A percentile compares a stretch with the other conserved stretches of the same genome.
Conservation (phyloP, 2,329 filamentous ascomycete genomes). For the Penicillium sp. region DNA sequence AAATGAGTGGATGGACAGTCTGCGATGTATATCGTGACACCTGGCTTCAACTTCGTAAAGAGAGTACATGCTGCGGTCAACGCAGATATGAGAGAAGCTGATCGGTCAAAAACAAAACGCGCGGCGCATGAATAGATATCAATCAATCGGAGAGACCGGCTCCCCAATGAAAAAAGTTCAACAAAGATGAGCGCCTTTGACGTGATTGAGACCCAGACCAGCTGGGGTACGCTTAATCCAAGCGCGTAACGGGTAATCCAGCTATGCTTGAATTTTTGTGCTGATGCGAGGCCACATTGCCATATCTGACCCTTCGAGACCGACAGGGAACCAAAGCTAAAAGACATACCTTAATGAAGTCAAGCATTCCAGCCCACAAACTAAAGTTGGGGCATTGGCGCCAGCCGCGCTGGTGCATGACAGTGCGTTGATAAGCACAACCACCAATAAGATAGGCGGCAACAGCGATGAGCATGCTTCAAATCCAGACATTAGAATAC, state of each 20-base stretch:
- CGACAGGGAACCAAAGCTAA: constrained; percentile 40
- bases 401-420: constrained; percentile 93
- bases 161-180: neutral
- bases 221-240: constrained; percentile 36
- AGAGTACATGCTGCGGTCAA: constrained; percentile 14
- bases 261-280: constrained; percentile 16
- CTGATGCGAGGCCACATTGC: constrained; percentile 21
- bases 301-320: constrained; percentile 29
- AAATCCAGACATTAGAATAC: constrained; percentile 15
- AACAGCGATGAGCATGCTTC: constrained; percentile 65
- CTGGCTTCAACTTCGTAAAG: constrained; percentile 3
- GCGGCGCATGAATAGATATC: neutral
- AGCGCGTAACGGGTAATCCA: constrained; percentile 33
- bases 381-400: constrained; percentile 91
- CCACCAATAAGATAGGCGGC: constrained; percentile 89
- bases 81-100: constrained; percentile 5
- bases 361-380: constrained; percentile 85
- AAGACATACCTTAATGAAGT: constrained; percentile 74
- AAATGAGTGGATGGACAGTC: neutral
- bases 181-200: neutral
- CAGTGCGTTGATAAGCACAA: constrained; percentile 91
- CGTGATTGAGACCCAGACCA: constrained; percentile 20
- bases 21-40: constrained; percentile 2
- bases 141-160: neutral
- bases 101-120: neutral